Evolutionary conservation across 768 basidiomycete species (phyloP).

Genomic region (Leccinum disarticulatum): DNA sequence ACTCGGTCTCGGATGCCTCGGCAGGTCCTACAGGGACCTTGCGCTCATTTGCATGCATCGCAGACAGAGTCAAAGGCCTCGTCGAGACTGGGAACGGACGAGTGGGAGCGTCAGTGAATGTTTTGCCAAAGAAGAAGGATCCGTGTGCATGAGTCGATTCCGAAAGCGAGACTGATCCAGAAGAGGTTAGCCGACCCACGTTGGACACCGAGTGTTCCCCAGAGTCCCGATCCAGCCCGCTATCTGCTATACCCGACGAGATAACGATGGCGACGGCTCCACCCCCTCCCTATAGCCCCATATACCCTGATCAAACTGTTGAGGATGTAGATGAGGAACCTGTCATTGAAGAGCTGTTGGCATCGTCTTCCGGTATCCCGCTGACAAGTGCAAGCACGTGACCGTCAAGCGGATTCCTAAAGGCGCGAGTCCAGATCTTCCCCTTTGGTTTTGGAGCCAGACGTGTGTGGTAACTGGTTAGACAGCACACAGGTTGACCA

Average conservation of each 20-base stretch:
- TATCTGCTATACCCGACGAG: neutral
- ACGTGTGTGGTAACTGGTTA: too few species aligned
- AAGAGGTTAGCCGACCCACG: neutral
- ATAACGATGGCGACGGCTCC: slow-evolving; percentile 3
- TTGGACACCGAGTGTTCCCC: neutral
- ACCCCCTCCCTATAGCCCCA: slow-evolving; percentile 17
- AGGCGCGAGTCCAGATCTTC: neutral
- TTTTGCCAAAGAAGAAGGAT: slow-evolving; percentile 24
- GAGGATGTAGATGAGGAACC: slow-evolving; percentile 22
- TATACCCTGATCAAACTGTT: neutral
- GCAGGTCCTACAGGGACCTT: slow-evolving; percentile 26
- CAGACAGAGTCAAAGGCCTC: slow-evolving; percentile 32
- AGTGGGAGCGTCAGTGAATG: slow-evolving; percentile 29
- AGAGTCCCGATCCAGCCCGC: neutral
- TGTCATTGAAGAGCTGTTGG: slow-evolving; percentile 31
- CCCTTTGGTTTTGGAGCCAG: neutral
- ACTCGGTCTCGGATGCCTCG: slow-evolving; percentile 27
- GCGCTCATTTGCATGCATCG: slow-evolving; percentile 29
- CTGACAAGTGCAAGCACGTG: slow-evolving; percentile 31
- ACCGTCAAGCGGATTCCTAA: slow-evolving; percentile 31
- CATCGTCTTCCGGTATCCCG: slow-evolving; percentile 18
- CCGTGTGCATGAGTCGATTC: slow-evolving; percentile 4
- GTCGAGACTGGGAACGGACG: slow-evolving; percentile 35
- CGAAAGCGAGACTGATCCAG: slow-evolving; percentile 18
- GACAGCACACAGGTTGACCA: too few species aligned